A percentile compares a stretch with the other conserved stretches of the same genome.
These are phyloP conservation scores for Colletotrichum sp. DNA, from an alignment of 2,329 filamentous ascomycete species.

Conservation along the genomic window DNA sequence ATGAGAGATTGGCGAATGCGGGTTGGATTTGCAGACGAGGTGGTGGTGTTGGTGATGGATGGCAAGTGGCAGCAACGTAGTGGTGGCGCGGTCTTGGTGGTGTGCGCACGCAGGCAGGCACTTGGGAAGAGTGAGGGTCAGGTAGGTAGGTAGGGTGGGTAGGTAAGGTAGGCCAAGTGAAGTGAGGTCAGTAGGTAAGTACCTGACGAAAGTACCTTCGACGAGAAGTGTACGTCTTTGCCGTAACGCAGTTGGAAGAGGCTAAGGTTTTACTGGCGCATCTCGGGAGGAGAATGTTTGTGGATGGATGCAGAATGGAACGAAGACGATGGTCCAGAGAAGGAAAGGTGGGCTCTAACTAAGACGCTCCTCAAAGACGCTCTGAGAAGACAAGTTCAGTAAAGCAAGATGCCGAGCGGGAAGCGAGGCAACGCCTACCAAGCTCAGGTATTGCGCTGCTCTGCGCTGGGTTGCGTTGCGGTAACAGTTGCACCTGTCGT, in stretches of 20 bases:
- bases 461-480: background rate
- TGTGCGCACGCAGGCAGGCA: background rate
- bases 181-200: background rate
- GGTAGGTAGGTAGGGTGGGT: background rate
- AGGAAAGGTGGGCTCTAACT: background rate
- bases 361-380: background rate
- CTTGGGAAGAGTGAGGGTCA: background rate
- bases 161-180: background rate
- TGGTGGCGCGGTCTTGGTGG: background rate
- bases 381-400: background rate
- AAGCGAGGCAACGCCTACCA: background rate
- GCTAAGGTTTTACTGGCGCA: background rate
- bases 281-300: background rate
- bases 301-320: background rate
- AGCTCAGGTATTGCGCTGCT: background rate
- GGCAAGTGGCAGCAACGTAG: background rate
- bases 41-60: background rate
- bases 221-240: background rate
- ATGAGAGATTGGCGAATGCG: conserved; percentile 15
- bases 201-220: background rate
- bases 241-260: background rate
- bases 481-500: background rate
- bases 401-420: background rate
- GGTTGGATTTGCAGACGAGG: background rate
- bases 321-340: background rate